A percentile compares a stretch with the other conserved stretches of the same genome.
These are phyloP conservation scores for Diaporthe australafricana DNA, from an alignment of 2,329 filamentous ascomycete species.

Conservation along the genomic window DNA sequence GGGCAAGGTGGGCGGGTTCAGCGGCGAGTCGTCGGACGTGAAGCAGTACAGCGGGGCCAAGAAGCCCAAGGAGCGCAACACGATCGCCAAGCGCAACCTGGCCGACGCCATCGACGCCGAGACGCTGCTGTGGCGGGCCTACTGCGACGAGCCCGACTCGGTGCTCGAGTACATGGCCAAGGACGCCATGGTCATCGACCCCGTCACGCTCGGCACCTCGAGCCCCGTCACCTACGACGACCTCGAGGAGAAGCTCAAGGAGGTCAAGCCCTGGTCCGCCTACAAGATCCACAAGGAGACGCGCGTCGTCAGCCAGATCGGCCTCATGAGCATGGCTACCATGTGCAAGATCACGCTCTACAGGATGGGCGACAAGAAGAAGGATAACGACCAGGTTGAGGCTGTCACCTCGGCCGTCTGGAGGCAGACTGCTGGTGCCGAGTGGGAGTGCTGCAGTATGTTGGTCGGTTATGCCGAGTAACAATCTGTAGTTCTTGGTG, in stretches of 20 bases:
- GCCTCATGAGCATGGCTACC: constrained; percentile 51
- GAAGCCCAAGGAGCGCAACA: constrained; percentile 48
- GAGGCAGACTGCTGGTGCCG: constrained; percentile 51
- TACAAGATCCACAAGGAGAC: constrained; percentile 49
- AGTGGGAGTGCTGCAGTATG: constrained; percentile 47
- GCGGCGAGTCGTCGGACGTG: constrained; percentile 36
- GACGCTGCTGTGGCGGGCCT: constrained; percentile 52
- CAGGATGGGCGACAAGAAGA: constrained; percentile 39
- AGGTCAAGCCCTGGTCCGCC: constrained; percentile 44
- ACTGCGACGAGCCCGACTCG: constrained; percentile 50
- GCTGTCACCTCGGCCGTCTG: constrained; percentile 47
- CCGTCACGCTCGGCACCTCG: constrained; percentile 45
- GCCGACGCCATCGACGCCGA: constrained; percentile 51
- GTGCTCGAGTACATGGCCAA: constrained; percentile 52
- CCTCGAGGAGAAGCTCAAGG: constrained; percentile 46
- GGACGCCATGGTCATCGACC: constrained; percentile 53
- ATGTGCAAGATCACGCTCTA: constrained; percentile 49
- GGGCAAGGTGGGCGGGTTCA: constrained; percentile 35
- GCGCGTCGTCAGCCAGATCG: constrained; percentile 50
- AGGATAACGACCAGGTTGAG: constrained; percentile 45
- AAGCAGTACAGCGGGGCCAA: constrained; percentile 41
- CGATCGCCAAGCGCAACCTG: constrained; percentile 53
- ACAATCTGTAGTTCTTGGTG: neutral
- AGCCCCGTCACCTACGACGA: constrained; percentile 44
- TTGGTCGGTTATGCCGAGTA: constrained; percentile 38